Conservation (phyloP, 1,139 yeast species). For the Arxiozyma slooffiae region DNA sequence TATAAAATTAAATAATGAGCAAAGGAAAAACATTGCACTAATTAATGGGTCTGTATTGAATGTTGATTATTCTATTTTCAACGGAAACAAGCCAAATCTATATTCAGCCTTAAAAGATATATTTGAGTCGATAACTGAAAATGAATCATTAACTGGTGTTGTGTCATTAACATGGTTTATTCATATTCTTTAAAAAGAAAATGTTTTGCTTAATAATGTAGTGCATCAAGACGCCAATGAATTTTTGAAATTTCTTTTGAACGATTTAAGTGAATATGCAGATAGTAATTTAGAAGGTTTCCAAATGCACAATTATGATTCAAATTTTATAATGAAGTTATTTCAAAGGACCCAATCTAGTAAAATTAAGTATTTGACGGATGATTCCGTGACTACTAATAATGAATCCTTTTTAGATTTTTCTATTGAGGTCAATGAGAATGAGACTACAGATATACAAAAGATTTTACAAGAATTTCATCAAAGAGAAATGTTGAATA, state of each 20-base stretch:
- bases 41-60: conserved; percentile 77
- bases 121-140: conserved; percentile 74
- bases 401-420: conserved; percentile 83
- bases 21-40: conserved; percentile 70
- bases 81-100: conserved; percentile 38
- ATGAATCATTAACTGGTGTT: conserved; percentile 62
- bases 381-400: conserved; percentile 74
- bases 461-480: conserved; percentile 71
- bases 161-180: conserved; percentile 73
- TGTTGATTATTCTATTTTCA: conserved; percentile 42
- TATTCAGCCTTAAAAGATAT: conserved; percentile 73
- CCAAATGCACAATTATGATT: conserved; percentile 10
- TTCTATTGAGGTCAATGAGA: conserved; percentile 62
- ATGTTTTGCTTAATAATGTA: conserved; percentile 73
- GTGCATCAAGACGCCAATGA: conserved; percentile 99
- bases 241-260: conserved; percentile 75
- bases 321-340: conserved; percentile 54
- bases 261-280: conserved; percentile 67
- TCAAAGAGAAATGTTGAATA: conserved; percentile 74
- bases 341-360: conserved; percentile 83
- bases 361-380: conserved; percentile 80
- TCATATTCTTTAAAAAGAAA: conserved; percentile 66
- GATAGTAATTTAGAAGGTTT: conserved; percentile 41
- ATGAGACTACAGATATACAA: conserved; percentile 58
- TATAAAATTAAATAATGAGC: conserved; percentile 41